Percentiles rank a stretch among this genome's conserved stretches.
These are phyloP conservation scores for Geotrichum klebahnii DNA, from an alignment of 1,139 yeast genomes.

Conservation along the genomic window DNA sequence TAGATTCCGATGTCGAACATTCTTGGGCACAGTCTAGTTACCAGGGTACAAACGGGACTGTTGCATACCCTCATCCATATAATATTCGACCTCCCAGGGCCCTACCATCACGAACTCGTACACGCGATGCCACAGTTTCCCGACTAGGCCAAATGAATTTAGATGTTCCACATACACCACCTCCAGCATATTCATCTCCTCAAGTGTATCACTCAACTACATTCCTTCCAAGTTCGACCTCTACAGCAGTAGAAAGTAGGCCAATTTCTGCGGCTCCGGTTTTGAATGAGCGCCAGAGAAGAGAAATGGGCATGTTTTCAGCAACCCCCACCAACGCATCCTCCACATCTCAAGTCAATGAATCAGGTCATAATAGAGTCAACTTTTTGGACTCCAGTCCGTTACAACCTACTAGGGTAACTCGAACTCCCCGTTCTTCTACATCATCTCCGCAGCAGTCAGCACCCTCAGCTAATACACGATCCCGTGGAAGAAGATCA, in stretches of 20 bases:
- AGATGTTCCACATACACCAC: slow-evolving; percentile 10
- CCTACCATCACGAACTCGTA: neutral
- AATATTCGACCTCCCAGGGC: neutral
- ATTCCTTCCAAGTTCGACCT: neutral
- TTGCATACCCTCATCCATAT: neutral
- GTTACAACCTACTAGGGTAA: neutral
- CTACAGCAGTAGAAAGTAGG: neutral
- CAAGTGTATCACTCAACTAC: neutral
- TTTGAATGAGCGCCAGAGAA: slow-evolving; percentile 8
- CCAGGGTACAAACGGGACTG: no score
- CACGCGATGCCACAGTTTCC: neutral
- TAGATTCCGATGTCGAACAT: neutral
- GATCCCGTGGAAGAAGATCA: neutral
- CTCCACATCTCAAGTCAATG: neutral
- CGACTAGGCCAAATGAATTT: neutral
- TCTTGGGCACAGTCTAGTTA: neutral
- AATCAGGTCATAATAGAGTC: neutral
- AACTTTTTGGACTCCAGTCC: neutral
- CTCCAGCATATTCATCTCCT: slow-evolving; percentile 7
- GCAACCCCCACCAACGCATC: neutral
- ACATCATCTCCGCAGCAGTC: neutral
- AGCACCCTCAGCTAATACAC: no score
- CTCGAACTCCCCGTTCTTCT: no score
- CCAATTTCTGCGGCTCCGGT: neutral
- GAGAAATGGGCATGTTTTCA: slow-evolving; percentile 12